Base-by-base conservation (phyloP, 345 rosid genomes). In the Anastatica hierochuntica region DNA sequence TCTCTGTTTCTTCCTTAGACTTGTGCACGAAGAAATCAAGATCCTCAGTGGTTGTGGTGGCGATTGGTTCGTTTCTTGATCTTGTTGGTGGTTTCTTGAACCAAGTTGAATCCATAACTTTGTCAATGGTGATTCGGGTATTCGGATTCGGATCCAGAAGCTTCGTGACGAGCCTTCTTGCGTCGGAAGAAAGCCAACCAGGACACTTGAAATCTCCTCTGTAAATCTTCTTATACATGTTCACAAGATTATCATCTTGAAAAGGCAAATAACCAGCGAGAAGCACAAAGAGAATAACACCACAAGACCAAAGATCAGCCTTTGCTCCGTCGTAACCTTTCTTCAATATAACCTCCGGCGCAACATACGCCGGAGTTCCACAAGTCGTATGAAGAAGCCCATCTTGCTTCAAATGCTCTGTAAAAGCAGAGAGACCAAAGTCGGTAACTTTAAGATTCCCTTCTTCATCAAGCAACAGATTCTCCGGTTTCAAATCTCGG, bases 241-340 rank as follows among this genome's bases (percentile, higher is more conserved):
- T 72, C 24, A 90, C 77, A 8, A 90, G 58, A 20, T 87, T 90
- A 21, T 82, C 92, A 7, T 87, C 95, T 20, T 86, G 95, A 49
- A 90, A 86, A 0, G 98, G 98, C 37, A 90, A 53, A 63, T 80
- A 86, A 1, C 98, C 98, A 2, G 96, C 95, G 4, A 90, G 83
- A 5, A 90, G 83, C 39, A 84, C 98, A 10, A 73, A 87, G 3
- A 90, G 76, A 20, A 90, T 84, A 6, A 90, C 98, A 8, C 98
- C 98, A 35, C 98, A 90, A 4, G 98, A 86, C 98, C 96, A 90
- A 6, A 87, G 58, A 67, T 90, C 98, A 2, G 98, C 90, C 49
- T 77, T 90, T 0, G 98, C 79, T 0, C 98, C 96, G 33, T 90
- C 95, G 46, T 90, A 90, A 0, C 98, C 98, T 49, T 86, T 82